phyloP scores from a whole-genome alignment of 306 rosid genomes.

The Malus asiatica region DNA sequence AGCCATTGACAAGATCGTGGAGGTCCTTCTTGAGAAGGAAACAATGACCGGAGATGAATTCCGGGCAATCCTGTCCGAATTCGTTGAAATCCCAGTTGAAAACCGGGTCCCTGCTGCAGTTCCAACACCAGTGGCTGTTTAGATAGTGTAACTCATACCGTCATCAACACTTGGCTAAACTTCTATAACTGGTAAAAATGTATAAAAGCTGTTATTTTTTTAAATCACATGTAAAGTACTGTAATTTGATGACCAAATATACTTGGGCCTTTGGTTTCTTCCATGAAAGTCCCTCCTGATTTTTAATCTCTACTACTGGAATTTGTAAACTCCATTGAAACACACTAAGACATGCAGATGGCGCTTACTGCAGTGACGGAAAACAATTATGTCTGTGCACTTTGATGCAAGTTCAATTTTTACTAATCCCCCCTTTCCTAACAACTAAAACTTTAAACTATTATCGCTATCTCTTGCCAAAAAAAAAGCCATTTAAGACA shows the following conservation, averaged over 20 bases:
- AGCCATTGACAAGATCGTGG: slow-evolving; percentile 90
- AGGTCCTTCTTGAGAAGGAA: slow-evolving; percentile 88
- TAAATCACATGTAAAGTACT: slow-evolving; percentile 2
- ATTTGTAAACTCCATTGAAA: too few species aligned
- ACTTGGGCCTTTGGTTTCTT: slow-evolving; percentile 1
- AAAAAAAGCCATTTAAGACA: too few species aligned
- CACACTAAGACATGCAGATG: too few species aligned
- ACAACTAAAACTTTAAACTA: too few species aligned
- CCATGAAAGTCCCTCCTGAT: too few species aligned
- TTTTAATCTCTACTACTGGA: too few species aligned
- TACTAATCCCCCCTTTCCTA: too few species aligned
- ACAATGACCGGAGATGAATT: slow-evolving; percentile 85
- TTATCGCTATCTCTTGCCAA: too few species aligned
- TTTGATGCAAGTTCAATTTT: too few species aligned
- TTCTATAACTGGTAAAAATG: slow-evolving; percentile 23
- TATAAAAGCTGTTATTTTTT: slow-evolving; percentile 32
- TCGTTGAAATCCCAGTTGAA: slow-evolving; percentile 79
- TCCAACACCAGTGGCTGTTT: slow-evolving; percentile 67
- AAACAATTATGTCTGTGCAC: too few species aligned
- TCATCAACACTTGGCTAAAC: slow-evolving; percentile 14
- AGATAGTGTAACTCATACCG: slow-evolving; percentile 22
- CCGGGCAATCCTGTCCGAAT: slow-evolving; percentile 80
- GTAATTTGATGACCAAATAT: slow-evolving; percentile 7
- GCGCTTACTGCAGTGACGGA: too few species aligned
- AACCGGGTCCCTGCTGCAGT: slow-evolving; percentile 61